These are phyloP conservation scores for Gardenia jasminoides DNA, from an alignment of 257 asterid species.

Conservation along the genomic window DNA sequence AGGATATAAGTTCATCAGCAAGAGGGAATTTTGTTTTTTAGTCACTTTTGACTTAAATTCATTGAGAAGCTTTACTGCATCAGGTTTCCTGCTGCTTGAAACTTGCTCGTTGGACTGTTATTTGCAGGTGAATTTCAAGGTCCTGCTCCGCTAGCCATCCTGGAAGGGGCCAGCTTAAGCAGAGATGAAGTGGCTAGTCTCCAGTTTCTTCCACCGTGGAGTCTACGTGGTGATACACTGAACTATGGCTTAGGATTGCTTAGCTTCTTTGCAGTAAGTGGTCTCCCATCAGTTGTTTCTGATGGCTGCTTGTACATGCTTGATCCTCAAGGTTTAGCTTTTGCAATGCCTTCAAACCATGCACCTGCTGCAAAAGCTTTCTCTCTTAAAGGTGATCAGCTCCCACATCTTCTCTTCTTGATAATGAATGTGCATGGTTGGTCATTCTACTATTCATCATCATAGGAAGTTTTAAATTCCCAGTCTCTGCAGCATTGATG, in stretches of 20 bases:
- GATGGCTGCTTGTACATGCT: constrained; percentile 87
- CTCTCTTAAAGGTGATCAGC: constrained; percentile 63
- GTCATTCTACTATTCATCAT: not conserved
- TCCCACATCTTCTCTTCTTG: constrained; percentile 14
- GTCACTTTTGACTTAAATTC: not conserved
- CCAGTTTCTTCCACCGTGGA: constrained; percentile 97
- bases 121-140: constrained; percentile 95
- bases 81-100: not conserved
- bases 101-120: constrained; percentile 19
- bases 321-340: constrained; percentile 89
- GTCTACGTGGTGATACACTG: constrained; percentile 75
- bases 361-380: constrained; percentile 89
- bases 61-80: not conserved
- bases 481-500: not conserved
- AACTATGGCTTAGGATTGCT: constrained; percentile 93
- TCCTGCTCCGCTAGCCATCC: constrained; percentile 76
- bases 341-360: constrained; percentile 59
- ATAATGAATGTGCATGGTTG: constrained; percentile 8
- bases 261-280: constrained; percentile 84
- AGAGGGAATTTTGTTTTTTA: not conserved
- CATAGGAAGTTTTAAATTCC: not conserved
- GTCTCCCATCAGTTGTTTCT: constrained; percentile 79
- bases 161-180: constrained; percentile 87
- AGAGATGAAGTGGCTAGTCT: constrained; percentile 88
- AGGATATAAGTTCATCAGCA: not conserved